Evolutionary conservation across 1,284 basidiomycete genomes (phyloP), one percentile per base, ranked within the genome.

Genomic region (Limonomyces culmigenus): DNA sequence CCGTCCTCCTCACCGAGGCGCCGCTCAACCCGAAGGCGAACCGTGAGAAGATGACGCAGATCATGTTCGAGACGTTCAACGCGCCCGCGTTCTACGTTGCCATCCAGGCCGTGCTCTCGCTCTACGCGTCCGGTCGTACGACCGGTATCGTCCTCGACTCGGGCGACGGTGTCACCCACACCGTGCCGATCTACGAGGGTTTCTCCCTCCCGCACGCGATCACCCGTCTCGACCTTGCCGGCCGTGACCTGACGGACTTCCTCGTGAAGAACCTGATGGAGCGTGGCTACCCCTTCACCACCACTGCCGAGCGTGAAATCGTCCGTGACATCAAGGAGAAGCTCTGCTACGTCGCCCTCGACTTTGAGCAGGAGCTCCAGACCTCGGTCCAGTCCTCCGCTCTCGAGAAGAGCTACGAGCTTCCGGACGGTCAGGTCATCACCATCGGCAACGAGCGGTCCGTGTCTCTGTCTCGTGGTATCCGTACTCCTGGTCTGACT

Each of bases 321-420:
- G 91, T 95, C 52, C 76, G 91, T 51, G 91, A 95, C 60, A 92
- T 95, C 71, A 95, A 95, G 73, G 91, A 95, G 73, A 93, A 92
- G 69, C 76, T 95, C 35, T 93, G 89, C 67, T 95, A 95, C 61
- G 88, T 95, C 50, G 91, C 91, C 29, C 75, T 93, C 48, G 91
- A 95, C 67, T 95, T 93, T 53, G 88, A 93, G 62, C 84, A 95
- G 63, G 91, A 95, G 65, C 70, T 95, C 50, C 83, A 88, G 65
- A 91, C 84, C 31, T 87, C 89, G 32, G 80, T 85, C 44, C 84
- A 89, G 58, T 89, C 86, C 19, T 91, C 86, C 39, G 78, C 86
- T 33, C 63, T 93, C 40, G 89, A 93, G 68, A 95, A 93, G 76
- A 83, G 73, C 54, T 95, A 95, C 63, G 89, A 95, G 62, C 70